phyloP scores from a whole-genome alignment of 2,329 filamentous ascomycete genomes.

The Pseudopyricularia cyperi region DNA sequence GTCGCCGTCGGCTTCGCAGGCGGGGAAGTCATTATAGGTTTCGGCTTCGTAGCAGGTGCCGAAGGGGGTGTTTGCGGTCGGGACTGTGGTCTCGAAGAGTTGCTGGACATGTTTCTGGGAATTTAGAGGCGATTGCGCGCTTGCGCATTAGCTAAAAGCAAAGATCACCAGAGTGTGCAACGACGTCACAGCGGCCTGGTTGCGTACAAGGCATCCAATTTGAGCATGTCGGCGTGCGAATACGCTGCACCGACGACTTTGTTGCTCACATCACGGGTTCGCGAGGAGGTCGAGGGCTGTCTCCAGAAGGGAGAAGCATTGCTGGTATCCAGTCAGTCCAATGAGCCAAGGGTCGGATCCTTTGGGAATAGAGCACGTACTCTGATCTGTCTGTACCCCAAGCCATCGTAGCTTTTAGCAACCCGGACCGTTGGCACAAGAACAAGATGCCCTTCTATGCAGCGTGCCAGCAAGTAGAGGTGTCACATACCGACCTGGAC shows the following conservation, averaged over 20 bases:
- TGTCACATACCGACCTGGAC: slow-evolving; percentile 81
- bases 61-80: slow-evolving; percentile 66
- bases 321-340: slow-evolving; percentile 35
- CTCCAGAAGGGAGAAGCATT: slow-evolving; percentile 83
- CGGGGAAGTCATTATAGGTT: slow-evolving; percentile 43
- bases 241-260: slow-evolving; percentile 82
- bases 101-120: slow-evolving; percentile 36
- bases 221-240: slow-evolving; percentile 89
- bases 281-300: slow-evolving; percentile 37
- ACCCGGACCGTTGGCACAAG: not conserved
- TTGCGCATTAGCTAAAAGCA: slow-evolving; percentile 6
- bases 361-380: slow-evolving; percentile 28
- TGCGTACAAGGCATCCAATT: slow-evolving; percentile 66
- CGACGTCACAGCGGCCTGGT: not conserved
- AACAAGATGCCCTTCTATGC: not conserved
- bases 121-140: not conserved
- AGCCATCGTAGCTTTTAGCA: slow-evolving; percentile 9
- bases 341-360: not conserved
- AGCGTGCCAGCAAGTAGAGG: not conserved
- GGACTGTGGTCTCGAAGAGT: slow-evolving; percentile 53
- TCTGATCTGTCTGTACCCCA: slow-evolving; percentile 43
- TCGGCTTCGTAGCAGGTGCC: slow-evolving; percentile 39
- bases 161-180: slow-evolving; percentile 7
- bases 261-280: slow-evolving; percentile 37
- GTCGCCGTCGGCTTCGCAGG: slow-evolving; percentile 35